Evolutionary conservation across 2,329 filamentous ascomycete species (phyloP), one percentile per base, ranked within the genome.

Genomic region (Hypomyces rosellus): DNA sequence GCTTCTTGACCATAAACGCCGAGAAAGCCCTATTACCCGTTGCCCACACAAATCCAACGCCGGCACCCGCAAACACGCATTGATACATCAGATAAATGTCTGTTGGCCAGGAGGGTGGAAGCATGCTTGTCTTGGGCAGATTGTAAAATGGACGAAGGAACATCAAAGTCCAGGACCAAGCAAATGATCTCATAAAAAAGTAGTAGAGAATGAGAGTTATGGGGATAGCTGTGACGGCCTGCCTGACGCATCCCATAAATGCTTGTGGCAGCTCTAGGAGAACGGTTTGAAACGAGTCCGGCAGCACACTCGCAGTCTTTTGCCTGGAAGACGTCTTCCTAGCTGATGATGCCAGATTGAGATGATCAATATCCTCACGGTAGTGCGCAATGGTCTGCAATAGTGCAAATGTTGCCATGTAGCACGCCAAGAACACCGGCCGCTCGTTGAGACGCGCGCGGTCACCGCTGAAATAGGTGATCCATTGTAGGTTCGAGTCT

Each of bases 361-460:
- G 73, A 37, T 77, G 78, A 65, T 96, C 90, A 55, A 84, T 81
- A 63, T 96, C 90, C 46, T 72, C 73, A 63, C 78, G 82, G 14
- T 95, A 73, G 64, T 96, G 91, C 33, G 78, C 62, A 11, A 77
- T 61, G 1, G 86, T 81, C 65, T 95, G 88, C n/a, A 77, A 69
- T 9, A 87, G 52, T 4, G 87, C 88, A 40, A 93, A 75, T 1
- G 84, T 66, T 3, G 84, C 63, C 57, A 93, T 80, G 61, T 87
- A 83, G 53, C 78, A 80, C 34, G 88, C 83, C 46, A 96, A 74
- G 64, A 90, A 93, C 22, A 97, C 78, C 1, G 89, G 85, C 56
- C 87, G 81, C 73, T 97, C 92, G 65, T 97, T 97, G 52, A 96
- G 70, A 47, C 82, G 78, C 16, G 86, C 78, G 34, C 90, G 80